Evolutionary conservation across 495 filamentous ascomycete species (phyloP).

Genomic region (Talaromyces ruber): DNA sequence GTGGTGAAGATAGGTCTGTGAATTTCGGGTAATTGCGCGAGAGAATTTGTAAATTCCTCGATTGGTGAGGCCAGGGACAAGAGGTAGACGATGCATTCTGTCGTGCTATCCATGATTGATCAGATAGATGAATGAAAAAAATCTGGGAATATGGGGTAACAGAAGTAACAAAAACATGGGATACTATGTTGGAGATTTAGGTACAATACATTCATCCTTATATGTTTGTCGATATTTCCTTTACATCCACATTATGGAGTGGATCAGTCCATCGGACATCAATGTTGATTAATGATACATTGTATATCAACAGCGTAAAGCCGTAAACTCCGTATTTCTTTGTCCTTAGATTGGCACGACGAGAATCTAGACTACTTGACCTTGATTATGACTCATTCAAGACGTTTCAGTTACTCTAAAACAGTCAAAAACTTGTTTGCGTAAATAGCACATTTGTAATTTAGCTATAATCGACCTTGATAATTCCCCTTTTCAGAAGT

Average conservation of each 20-base stretch:
- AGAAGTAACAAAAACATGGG: neutral
- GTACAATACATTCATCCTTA: neutral
- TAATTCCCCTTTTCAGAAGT: neutral
- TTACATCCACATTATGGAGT: neutral
- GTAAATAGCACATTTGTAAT: too few species aligned
- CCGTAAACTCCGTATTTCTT: neutral
- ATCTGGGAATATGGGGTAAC: neutral
- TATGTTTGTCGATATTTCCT: neutral
- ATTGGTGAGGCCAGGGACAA: neutral
- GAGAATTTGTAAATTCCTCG: neutral
- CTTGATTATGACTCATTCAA: neutral
- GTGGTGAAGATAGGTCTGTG: neutral
- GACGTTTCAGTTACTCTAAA: neutral
- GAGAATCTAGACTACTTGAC: neutral
- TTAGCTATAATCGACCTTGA: too few species aligned
- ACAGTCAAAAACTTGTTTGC: neutral
- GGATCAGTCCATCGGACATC: neutral
- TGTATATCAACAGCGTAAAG: neutral
- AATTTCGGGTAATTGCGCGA: neutral
- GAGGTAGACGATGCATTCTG: neutral
- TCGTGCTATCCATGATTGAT: neutral
- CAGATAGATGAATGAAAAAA: neutral
- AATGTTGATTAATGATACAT: too few species aligned
- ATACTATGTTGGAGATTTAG: neutral
- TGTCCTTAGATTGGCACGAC: neutral